Base-by-base conservation (phyloP, 495 filamentous ascomycete species). In the Tuber melanosporum region DNA sequence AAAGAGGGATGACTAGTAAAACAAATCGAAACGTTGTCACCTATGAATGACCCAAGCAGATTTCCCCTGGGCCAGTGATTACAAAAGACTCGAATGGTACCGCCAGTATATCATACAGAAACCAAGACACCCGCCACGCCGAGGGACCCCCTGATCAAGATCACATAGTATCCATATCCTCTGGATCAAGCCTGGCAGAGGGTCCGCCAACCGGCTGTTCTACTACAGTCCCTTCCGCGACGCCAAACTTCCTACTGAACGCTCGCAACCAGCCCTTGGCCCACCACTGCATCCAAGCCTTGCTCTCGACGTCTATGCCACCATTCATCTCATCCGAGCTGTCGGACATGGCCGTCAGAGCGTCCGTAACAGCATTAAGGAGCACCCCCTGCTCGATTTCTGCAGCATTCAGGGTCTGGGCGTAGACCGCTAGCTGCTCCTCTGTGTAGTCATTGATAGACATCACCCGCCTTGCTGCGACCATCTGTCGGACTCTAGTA, bases 191-290 rank as follows among this genome's bases (percentile, higher is more conserved):
- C 75, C n/a, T 44, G 14, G 3, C 32, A 14, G 57, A 36, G 26
- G 57, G 57, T 36, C 26, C 57, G 26, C 57, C 72, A 72, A 44
- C 36, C 7, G 44, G 76, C n/a, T 80, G 66, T 14, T 36, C 57
- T 66, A 66, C 57, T 66, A 44, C 86, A 78, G 86, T 88, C 1
- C 90, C 86, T 85, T 97, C 94, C 85, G 97, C 94, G 71, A 98
- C 93, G 26, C 90, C 92, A 76, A 89, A 88, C 85, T 93, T 92
- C 36, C 95, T 86, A 76, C 90, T 86, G 83, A 97, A 97, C 2
- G 95, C 94, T 66, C 91, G 88, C 70, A 94, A 85, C 95, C 95
- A 99, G 26, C 93, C 87, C 83, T 89, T 88, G 5, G 91, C 95
- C 95, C 95, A 98, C 75, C 88, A 88, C 77, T 89, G 88, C 70